Evolutionary conservation across 805 yeast species (phyloP).

Genomic region (Candida taoyuanica): DNA sequence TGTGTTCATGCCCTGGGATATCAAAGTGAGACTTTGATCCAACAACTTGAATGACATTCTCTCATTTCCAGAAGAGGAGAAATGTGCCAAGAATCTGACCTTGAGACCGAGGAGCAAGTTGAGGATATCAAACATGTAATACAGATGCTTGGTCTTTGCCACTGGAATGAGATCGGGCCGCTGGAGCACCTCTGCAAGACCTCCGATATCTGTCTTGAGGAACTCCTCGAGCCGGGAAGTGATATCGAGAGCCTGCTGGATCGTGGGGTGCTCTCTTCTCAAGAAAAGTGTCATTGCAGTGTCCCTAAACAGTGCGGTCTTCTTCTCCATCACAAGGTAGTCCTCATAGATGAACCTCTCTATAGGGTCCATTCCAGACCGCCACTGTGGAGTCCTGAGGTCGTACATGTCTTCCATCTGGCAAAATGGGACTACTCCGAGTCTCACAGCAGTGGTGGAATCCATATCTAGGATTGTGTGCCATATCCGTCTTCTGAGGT

Average conservation of each 20-base stretch:
- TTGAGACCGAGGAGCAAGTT: conserved; percentile 31
- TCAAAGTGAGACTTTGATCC: conserved; percentile 26
- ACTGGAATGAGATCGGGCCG: conserved; percentile 7
- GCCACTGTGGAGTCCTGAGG: conserved; percentile 26
- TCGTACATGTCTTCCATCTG: conserved; percentile 14
- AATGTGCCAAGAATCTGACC: conserved; percentile 35
- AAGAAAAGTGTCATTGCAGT: conserved; percentile 30
- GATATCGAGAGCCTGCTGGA: conserved; percentile 30
- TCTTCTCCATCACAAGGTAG: conserved; percentile 28
- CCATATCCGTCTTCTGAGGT: conserved; percentile 23
- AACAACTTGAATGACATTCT: conserved; percentile 32
- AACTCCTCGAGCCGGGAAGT: conserved; percentile 32
- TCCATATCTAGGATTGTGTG: conserved; percentile 21
- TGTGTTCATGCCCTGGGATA: conserved; percentile 30
- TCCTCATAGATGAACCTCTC: conserved; percentile 35
- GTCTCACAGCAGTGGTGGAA: conserved; percentile 5
- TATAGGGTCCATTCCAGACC: conserved; percentile 30
- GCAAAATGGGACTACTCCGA: conserved; percentile 15
- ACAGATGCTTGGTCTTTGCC: conserved; percentile 19
- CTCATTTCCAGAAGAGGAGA: conserved; percentile 28
- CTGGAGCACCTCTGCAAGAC: conserved; percentile 11
- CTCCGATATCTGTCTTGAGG: conserved; percentile 24
- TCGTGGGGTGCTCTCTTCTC: conserved; percentile 30
- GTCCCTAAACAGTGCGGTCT: conserved; percentile 26
- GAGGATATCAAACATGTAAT: conserved; percentile 23